Evolutionary conservation across 2,329 filamentous ascomycete genomes (phyloP), one percentile per base, ranked within the genome.

Genomic region (Mollisia scopiformis): DNA sequence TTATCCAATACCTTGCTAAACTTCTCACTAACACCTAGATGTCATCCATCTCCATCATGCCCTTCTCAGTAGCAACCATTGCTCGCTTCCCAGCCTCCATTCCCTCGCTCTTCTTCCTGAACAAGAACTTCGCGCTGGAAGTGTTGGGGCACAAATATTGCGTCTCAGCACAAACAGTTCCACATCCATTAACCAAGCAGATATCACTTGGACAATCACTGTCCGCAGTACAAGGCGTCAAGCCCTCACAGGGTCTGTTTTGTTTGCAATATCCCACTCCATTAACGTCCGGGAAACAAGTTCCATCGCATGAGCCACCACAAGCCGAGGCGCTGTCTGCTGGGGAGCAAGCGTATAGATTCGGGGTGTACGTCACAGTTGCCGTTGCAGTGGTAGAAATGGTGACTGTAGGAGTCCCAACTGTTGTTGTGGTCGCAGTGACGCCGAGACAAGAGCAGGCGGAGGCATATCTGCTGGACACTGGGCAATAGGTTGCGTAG

Each of bases 361-460:
- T 10, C 19, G 33, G 35, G 14, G n/a, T 46, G 27, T 10, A 35
- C 11, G 31, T 35, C 31, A 28, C 25, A 3, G 37, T 55, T 2
- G 53, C 8, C 1, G 53, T 56, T 25, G 53, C 53, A 14, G 27
- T 47, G 8, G 37, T 25, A n/a, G 30, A 23, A 6, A 14, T 19
- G 25, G 28, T 47, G 2, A 56, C 25, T 6, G 53, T 56, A 14
- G 53, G 53, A 23, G 37, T 56, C 10, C 16, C 39, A 14, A 35
- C 6, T 25, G 54, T 61, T 13, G 43, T 19, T 10, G 55, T 61
- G 31, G 52, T 47, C n/a, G 10, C 25, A 1, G 57, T 59, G 14
- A 57, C 33, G 5, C 61, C 61, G 2, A 55, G 23, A 27, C 61
- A 62, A 11, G 61, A 57, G 31, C 61, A 62, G 6, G 57, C 61